A percentile compares a stretch with the other conserved stretches of the same genome.
Evolutionary conservation across 805 yeast genomes (phyloP).

Genomic region (Candida germanica): DNA sequence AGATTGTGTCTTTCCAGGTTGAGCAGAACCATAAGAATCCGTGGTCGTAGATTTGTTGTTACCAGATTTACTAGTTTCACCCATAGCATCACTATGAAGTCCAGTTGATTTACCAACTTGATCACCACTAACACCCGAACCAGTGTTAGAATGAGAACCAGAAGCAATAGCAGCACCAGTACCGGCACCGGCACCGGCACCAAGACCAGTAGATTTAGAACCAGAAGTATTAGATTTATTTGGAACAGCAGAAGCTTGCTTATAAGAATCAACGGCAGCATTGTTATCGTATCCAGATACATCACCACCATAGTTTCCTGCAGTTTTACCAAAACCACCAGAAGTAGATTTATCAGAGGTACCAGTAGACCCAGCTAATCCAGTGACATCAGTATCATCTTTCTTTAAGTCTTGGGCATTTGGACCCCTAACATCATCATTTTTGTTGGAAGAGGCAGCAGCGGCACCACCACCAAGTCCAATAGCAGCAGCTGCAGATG

Average conservation of each 20-base stretch:
- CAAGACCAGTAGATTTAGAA: conserved; percentile 2
- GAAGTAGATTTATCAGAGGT: conserved; percentile 70
- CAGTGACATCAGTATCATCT: not conserved
- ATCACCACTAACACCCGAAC: not conserved
- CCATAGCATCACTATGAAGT: too few relatives aligned
- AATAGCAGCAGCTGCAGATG: conserved; percentile 2
- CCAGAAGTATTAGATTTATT: too few relatives aligned
- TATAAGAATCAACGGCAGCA: not conserved
- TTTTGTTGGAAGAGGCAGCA: conserved; percentile 1
- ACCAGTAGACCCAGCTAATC: not conserved
- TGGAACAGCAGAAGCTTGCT: not conserved
- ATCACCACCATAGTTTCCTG: conserved; percentile 91
- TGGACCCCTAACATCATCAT: not conserved
- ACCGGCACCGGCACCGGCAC: too few relatives aligned
- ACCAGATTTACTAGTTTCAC: too few relatives aligned
- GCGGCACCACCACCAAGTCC: conserved; percentile 1
- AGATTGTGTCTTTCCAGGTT: too few relatives aligned
- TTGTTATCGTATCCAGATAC: not conserved
- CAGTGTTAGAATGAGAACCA: not conserved
- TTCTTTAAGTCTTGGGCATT: not conserved
- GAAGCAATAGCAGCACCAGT: too few relatives aligned
- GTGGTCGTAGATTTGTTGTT: too few relatives aligned
- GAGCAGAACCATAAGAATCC: too few relatives aligned
- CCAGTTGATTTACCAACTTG: too few relatives aligned
- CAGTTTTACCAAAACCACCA: conserved; percentile 98